A percentile compares a stretch with the other conserved stretches of the same genome.
These are phyloP conservation scores for Rhytidiadelphus loreus DNA, from an alignment of 225 moss, liverwort and hornwort species.

Conservation along the genomic window DNA sequence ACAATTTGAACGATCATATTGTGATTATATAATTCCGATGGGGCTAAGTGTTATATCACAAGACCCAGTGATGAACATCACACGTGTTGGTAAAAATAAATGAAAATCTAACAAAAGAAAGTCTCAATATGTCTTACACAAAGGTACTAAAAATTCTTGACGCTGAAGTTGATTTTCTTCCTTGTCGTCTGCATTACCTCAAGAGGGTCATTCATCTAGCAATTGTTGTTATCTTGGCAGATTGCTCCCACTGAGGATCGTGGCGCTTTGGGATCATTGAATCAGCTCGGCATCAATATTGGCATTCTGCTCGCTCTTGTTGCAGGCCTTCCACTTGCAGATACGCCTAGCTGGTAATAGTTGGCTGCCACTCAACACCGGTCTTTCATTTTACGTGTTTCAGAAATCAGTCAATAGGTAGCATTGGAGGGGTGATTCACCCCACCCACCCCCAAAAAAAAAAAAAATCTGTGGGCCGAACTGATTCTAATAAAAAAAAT, in stretches of 20 bases:
- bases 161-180: background rate
- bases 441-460: background rate
- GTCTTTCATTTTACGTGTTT: background rate
- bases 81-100: background rate
- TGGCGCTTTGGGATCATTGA: constrained; percentile 35
- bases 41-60: background rate
- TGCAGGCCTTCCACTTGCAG: constrained; percentile 35
- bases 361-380: background rate
- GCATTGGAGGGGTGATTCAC: background rate
- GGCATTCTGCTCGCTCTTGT: constrained; percentile 41
- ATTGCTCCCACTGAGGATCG: constrained; percentile 45
- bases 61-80: background rate
- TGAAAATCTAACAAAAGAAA: background rate
- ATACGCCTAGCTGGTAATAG: constrained; percentile 29
- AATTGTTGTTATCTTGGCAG: background rate
- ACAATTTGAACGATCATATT: background rate
- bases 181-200: background rate
- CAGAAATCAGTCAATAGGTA: background rate
- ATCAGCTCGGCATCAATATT: constrained; percentile 33
- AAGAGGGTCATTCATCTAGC: background rate
- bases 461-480: background rate
- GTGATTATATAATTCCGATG: background rate
- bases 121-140: background rate
- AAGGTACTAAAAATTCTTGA: background rate
- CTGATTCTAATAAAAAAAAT: background rate